Conservation (phyloP, 1,284 basidiomycete genomes). For the Laetiporus sulphureus region DNA sequence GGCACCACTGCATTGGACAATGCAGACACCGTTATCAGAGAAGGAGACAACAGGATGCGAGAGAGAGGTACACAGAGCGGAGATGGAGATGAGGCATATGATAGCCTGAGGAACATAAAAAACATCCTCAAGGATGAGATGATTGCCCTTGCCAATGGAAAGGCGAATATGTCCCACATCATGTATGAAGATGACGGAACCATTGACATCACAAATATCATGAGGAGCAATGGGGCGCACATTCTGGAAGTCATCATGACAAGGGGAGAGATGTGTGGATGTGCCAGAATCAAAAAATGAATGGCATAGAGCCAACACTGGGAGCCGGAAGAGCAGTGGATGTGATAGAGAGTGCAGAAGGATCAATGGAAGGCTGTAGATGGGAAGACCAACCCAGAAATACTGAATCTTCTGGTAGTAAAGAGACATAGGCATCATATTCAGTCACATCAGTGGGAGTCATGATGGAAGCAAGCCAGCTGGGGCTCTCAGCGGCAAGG, state of each 20-base stretch:
- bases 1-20: background rate
- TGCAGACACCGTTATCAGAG: background rate
- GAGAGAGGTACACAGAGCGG: background rate
- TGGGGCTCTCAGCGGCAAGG: background rate
- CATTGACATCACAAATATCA: constrained; percentile 25
- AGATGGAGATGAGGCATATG: background rate
- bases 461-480: background rate
- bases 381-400: background rate
- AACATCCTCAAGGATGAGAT: constrained; percentile 3
- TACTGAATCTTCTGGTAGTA: too few species aligned
- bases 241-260: constrained; percentile 21
- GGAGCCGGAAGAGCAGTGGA: background rate
- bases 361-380: background rate
- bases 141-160: constrained; percentile 12
- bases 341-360: background rate
- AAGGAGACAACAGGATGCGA: background rate
- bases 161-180: constrained; percentile 26
- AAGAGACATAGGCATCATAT: background rate
- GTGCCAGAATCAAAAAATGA: constrained; percentile 27
- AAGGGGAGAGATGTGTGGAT: constrained; percentile 23
- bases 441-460: background rate
- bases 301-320: constrained; percentile 10
- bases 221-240: constrained; percentile 21
- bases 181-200: constrained; percentile 23
- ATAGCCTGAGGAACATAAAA: constrained; percentile 1